Percentiles rank a stretch among this genome's conserved stretches.
These are phyloP conservation scores for Trichophyton verrucosum DNA, from an alignment of 2,329 filamentous ascomycete species.

Conservation along the genomic window DNA sequence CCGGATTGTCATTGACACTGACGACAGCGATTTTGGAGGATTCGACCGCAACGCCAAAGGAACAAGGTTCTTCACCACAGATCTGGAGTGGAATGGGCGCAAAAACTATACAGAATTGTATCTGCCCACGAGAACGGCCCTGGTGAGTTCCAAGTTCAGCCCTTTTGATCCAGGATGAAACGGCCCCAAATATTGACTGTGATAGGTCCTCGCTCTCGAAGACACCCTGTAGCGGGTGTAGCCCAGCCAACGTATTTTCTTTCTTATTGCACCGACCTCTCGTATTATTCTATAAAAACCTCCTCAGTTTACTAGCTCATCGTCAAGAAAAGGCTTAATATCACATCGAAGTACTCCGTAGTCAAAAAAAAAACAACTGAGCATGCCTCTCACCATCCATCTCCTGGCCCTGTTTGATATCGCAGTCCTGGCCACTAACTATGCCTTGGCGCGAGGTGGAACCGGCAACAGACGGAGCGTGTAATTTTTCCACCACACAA, in stretches of 20 bases:
- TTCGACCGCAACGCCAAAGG: constrained; percentile 61
- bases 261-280: not conserved
- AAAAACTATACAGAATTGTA: constrained; percentile 91
- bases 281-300: no score
- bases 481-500: constrained; percentile 8
- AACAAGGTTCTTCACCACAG: constrained; percentile 86
- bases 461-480: constrained; percentile 4
- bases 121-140: constrained; percentile 66
- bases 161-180: not conserved
- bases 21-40: constrained; percentile 66
- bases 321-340: no score
- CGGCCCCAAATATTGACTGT: not conserved
- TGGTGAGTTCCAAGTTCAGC: constrained; percentile 45
- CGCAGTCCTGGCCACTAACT: no score
- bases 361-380: not conserved
- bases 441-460: not conserved
- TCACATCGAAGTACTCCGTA: no score
- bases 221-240: constrained; percentile 14
- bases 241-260: not conserved
- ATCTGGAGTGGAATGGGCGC: constrained; percentile 77
- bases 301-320: no score
- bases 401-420: not conserved
- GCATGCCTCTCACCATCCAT: not conserved
- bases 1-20: constrained; percentile 69
- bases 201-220: constrained; percentile 44